A percentile compares a stretch with the other conserved stretches of the same genome.
Evolutionary conservation across 2,329 filamentous ascomycete species (phyloP).

Genomic region (Botrytis hyacinthi): DNA sequence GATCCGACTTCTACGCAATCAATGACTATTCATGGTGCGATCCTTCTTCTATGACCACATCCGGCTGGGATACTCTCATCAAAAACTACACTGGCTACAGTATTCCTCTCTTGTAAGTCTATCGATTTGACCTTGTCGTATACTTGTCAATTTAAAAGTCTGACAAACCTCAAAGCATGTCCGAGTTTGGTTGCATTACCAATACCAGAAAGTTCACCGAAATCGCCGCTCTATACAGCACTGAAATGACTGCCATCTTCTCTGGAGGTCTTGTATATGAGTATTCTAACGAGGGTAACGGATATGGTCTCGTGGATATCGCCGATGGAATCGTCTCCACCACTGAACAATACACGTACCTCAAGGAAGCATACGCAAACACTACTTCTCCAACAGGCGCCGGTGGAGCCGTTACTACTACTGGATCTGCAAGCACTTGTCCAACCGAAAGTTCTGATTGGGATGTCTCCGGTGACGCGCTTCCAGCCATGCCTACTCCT

Average conservation of each 20-base stretch:
- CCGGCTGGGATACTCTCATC: slow-evolving; percentile 69
- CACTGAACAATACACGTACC: slow-evolving; percentile 47
- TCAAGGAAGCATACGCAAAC: slow-evolving; percentile 46
- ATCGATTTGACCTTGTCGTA: slow-evolving; percentile 17
- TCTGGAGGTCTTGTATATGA: slow-evolving; percentile 96
- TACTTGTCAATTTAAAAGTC: neutral
- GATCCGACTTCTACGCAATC: slow-evolving; percentile 65
- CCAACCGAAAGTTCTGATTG: slow-evolving; percentile 46
- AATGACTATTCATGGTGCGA: slow-evolving; percentile 69
- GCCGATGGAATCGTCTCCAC: slow-evolving; percentile 42
- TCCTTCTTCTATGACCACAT: slow-evolving; percentile 55
- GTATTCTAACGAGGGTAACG: slow-evolving; percentile 76
- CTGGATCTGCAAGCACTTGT: slow-evolving; percentile 43
- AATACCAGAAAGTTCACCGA: slow-evolving; percentile 81
- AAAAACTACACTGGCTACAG: slow-evolving; percentile 66
- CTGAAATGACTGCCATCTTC: slow-evolving; percentile 83
- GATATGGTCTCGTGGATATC: slow-evolving; percentile 58
- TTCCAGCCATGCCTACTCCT: slow-evolving; percentile 49
- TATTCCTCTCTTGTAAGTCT: slow-evolving; percentile 52
- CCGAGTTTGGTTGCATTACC: slow-evolving; percentile 86
- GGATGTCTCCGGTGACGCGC: slow-evolving; percentile 46
- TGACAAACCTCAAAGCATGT: slow-evolving; percentile 48
- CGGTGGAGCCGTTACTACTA: slow-evolving; percentile 47
- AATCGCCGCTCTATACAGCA: slow-evolving; percentile 73
- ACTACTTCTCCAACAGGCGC: slow-evolving; percentile 49